Evolutionary conservation across 164 flowering plant species (phyloP).

Genomic region (Santalum album): DNA sequence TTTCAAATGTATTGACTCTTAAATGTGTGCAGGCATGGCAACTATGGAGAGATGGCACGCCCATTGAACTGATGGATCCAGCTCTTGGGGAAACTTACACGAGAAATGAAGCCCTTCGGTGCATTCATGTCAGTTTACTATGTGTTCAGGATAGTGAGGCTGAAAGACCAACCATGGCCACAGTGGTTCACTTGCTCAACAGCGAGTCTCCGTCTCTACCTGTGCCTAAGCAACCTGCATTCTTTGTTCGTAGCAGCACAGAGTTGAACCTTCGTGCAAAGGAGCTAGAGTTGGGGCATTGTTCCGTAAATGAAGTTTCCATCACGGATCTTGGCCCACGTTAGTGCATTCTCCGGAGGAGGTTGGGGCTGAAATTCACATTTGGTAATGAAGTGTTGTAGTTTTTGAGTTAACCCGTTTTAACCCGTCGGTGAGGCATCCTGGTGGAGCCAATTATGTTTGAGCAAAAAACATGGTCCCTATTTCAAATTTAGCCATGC

Average conservation of each 20-base stretch:
- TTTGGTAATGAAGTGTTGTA: no score
- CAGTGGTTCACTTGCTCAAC: slow-evolving; percentile 15
- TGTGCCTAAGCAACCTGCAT: slow-evolving; percentile 9
- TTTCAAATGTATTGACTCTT: background rate
- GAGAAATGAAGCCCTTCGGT: slow-evolving; percentile 13
- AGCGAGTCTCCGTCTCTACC: slow-evolving; percentile 13
- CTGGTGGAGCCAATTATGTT: no score
- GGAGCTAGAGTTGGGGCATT: no score
- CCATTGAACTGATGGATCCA: slow-evolving; percentile 13
- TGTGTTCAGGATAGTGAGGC: slow-evolving; percentile 19
- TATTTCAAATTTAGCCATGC: no score
- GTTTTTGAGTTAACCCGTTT: no score
- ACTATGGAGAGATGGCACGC: slow-evolving; percentile 7
- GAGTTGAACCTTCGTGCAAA: no score
- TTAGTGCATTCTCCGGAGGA: no score
- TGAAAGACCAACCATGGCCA: slow-evolving; percentile 22
- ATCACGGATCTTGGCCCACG: no score
- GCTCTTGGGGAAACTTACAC: background rate
- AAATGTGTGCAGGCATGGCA: slow-evolving; percentile 14
- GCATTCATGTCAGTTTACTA: slow-evolving; percentile 23
- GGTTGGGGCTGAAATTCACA: no score
- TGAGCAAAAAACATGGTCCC: no score
- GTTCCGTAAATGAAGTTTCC: no score
- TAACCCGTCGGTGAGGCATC: no score
- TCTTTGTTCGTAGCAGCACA: background rate